Conservation (phyloP, 2,329 filamentous ascomycete genomes). For the Colletotrichum nymphaeae region DNA sequence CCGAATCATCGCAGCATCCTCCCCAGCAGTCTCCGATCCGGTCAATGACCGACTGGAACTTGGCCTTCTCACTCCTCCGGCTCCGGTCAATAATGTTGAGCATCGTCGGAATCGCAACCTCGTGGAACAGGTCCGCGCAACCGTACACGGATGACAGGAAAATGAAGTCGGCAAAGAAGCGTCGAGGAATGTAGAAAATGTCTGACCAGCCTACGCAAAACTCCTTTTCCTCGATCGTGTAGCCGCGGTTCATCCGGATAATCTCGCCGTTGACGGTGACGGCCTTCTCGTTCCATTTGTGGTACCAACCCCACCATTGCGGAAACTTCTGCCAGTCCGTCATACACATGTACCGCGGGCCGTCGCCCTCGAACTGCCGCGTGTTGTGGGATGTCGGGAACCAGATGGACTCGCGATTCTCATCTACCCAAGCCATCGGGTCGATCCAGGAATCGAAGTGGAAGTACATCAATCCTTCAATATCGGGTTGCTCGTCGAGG, state of each 20-base stretch:
- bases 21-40: slow-evolving; percentile 38
- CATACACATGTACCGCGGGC: slow-evolving; percentile 39
- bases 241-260: slow-evolving; percentile 15
- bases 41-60: slow-evolving; percentile 31
- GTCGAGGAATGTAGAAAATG: slow-evolving; percentile 47
- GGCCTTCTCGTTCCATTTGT: slow-evolving; percentile 31
- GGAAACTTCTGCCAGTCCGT: slow-evolving; percentile 35
- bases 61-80: slow-evolving; percentile 25
- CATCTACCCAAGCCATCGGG: slow-evolving; percentile 41
- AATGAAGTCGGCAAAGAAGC: slow-evolving; percentile 46
- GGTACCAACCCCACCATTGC: slow-evolving; percentile 38
- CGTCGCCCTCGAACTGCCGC: slow-evolving; percentile 25
- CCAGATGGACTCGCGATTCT: slow-evolving; percentile 43
- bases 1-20: slow-evolving; percentile 35
- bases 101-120: slow-evolving; percentile 47
- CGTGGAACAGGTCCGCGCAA: slow-evolving; percentile 42
- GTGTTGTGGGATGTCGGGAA: slow-evolving; percentile 38
- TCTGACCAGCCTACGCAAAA: slow-evolving; percentile 47
- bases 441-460: slow-evolving; percentile 49
- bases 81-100: slow-evolving; percentile 44
- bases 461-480: slow-evolving; percentile 44
- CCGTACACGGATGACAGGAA: slow-evolving; percentile 41
- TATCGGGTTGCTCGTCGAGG: slow-evolving; percentile 41
- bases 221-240: slow-evolving; percentile 35
- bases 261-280: slow-evolving; percentile 34